A percentile compares a stretch with the other conserved stretches of the same genome.
Evolutionary conservation across 495 filamentous ascomycete genomes (phyloP).

Genomic region (Penicillium pancosmium): DNA sequence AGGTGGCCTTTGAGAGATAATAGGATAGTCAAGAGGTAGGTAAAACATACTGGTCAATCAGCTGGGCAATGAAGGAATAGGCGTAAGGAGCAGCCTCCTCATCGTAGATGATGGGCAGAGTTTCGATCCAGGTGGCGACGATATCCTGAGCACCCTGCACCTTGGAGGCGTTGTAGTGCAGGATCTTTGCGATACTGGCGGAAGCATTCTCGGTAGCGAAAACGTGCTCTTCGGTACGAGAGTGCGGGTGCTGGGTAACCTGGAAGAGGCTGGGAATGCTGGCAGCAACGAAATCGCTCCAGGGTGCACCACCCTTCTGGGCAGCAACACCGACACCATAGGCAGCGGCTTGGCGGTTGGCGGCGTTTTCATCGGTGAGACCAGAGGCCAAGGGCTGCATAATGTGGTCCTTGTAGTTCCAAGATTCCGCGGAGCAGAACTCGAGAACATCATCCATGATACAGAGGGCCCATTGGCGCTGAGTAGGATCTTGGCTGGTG

Average conservation of each 20-base stretch:
- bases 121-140: constrained; percentile 80
- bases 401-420: constrained; percentile 81
- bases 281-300: constrained; percentile 80
- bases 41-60: constrained; percentile 90
- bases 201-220: constrained; percentile 98
- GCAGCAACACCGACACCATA: constrained; percentile 97
- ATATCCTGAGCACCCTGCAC: constrained; percentile 73
- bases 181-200: constrained; percentile 93
- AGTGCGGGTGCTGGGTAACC: constrained; percentile 74
- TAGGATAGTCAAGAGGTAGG: not conserved
- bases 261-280: constrained; percentile 81
- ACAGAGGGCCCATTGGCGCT: constrained; percentile 97
- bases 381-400: constrained; percentile 82
- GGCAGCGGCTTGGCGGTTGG: constrained; percentile 93
- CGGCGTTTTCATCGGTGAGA: constrained; percentile 78
- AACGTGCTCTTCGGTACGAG: constrained; percentile 88
- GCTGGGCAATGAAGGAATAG: constrained; percentile 84
- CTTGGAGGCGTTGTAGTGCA: constrained; percentile 81
- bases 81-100: constrained; percentile 98
- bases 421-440: constrained; percentile 86
- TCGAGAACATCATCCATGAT: constrained; percentile 98
- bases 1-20: constrained; percentile 19
- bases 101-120: constrained; percentile 88
- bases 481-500: constrained; percentile 80
- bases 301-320: constrained; percentile 82